Conservation (phyloP, 2,329 filamentous ascomycete genomes). For the Xylaria sp. region DNA sequence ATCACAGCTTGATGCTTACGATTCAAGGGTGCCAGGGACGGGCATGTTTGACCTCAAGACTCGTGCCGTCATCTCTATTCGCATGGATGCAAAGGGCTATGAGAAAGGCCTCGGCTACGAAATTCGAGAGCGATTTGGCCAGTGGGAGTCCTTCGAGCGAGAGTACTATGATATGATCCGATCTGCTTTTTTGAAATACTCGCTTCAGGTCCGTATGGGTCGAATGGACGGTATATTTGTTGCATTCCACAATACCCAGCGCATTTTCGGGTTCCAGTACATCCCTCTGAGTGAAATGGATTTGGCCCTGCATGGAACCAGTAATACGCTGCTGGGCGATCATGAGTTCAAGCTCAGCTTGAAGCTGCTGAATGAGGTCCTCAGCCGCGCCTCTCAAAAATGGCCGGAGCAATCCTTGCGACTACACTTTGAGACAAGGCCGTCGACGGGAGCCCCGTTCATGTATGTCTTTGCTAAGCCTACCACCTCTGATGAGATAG, state of each 20-base stretch:
- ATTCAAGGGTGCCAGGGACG: constrained; percentile 84
- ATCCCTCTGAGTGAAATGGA: constrained; percentile 90
- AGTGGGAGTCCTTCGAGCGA: constrained; percentile 91
- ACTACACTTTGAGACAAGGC: constrained; percentile 82
- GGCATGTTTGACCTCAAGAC: constrained; percentile 98
- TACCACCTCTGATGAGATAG: constrained; percentile 76
- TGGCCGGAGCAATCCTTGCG: constrained; percentile 83
- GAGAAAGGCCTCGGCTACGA: constrained; percentile 86
- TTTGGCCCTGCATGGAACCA: constrained; percentile 82
- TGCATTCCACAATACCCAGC: constrained; percentile 92
- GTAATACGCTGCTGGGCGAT: constrained; percentile 74
- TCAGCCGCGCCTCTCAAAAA: constrained; percentile 77
- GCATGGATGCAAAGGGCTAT: constrained; percentile 81
- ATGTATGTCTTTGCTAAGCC: constrained; percentile 95
- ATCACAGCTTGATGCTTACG: constrained; percentile 92
- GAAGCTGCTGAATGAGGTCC: constrained; percentile 78
- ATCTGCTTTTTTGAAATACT: constrained; percentile 95
- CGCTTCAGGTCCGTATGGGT: constrained; percentile 94
- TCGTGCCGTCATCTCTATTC: constrained; percentile 87
- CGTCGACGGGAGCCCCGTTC: constrained; percentile 63
- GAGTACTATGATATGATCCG: constrained; percentile 98
- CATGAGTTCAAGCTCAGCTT: constrained; percentile 87
- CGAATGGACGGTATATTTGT: constrained; percentile 99
- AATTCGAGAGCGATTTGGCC: constrained; percentile 77
- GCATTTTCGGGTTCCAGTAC: constrained; percentile 98